These are phyloP conservation scores for Oidiodendron maius DNA, from an alignment of 495 filamentous ascomycete species.

Conservation along the genomic window DNA sequence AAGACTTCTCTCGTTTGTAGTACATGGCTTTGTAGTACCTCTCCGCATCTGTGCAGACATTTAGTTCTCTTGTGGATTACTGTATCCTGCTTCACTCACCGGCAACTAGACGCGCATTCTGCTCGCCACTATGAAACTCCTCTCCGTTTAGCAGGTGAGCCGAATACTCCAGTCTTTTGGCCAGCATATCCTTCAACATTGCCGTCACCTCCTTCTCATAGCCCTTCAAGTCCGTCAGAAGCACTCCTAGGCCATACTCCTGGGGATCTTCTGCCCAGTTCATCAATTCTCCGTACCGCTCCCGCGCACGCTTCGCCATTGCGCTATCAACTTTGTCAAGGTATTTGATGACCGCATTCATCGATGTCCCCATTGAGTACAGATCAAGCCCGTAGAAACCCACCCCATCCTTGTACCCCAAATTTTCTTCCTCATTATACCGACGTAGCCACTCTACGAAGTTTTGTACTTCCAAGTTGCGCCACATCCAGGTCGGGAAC, in stretches of 20 bases:
- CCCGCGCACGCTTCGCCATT: conserved; percentile 38
- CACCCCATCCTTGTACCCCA: conserved; percentile 28
- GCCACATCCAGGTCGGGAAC: conserved; percentile 61
- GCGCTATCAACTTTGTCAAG: conserved; percentile 41
- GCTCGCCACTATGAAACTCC: conserved; percentile 46
- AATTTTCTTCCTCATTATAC: conserved; percentile 34
- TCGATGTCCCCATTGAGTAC: conserved; percentile 48
- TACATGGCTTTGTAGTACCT: conserved; percentile 56
- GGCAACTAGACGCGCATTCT: conserved; percentile 50
- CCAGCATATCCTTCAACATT: conserved; percentile 41
- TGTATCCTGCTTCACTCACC: conserved; percentile 17
- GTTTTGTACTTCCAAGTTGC: conserved; percentile 47
- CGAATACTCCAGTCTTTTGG: conserved; percentile 39
- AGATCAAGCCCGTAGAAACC: conserved; percentile 53
- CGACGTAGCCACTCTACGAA: conserved; percentile 50
- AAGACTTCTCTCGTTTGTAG: conserved; percentile 47
- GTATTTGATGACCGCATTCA: conserved; percentile 46
- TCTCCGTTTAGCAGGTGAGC: conserved; percentile 33
- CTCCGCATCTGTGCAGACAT: conserved; percentile 38
- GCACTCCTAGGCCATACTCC: conserved; percentile 42
- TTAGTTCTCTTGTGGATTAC: neutral
- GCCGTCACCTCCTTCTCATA: conserved; percentile 43
- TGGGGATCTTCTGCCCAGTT: conserved; percentile 49
- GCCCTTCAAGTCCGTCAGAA: conserved; percentile 35
- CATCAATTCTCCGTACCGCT: conserved; percentile 41